Evolutionary conservation across 1,139 yeast genomes (phyloP).

Genomic region (Nakaseomyces nivariensis): DNA sequence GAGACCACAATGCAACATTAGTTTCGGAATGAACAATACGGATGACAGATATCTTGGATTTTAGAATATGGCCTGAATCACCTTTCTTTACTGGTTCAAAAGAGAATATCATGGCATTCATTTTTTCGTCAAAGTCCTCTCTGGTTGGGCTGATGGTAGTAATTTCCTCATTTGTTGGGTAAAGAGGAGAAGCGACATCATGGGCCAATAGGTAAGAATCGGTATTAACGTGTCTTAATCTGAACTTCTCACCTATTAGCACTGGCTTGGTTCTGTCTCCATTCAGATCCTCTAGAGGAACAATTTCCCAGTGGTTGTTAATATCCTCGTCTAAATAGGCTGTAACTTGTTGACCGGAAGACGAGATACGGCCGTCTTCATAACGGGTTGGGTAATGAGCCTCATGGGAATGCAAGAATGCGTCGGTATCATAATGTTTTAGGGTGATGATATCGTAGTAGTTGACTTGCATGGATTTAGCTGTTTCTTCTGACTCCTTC

Average conservation of each 20-base stretch:
- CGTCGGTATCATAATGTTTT: constrained; percentile 65
- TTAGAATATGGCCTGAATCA: constrained; percentile 41
- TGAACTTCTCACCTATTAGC: constrained; percentile 53
- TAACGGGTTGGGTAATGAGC: constrained; percentile 77
- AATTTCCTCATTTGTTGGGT: constrained; percentile 85
- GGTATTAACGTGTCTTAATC: constrained; percentile 76
- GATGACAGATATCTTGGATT: constrained; percentile 60
- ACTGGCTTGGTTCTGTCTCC: constrained; percentile 40
- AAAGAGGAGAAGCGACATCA: constrained; percentile 95
- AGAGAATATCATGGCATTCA: constrained; percentile 70
- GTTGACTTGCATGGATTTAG: constrained; percentile 59
- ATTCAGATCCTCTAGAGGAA: constrained; percentile 49
- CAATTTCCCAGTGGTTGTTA: constrained; percentile 79
- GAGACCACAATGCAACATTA: constrained; percentile 92
- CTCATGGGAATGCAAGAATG: constrained; percentile 72
- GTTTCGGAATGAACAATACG: constrained; percentile 76
- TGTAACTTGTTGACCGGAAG: constrained; percentile 92
- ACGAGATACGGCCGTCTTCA: constrained; percentile 92
- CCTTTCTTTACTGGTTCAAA: constrained; percentile 53
- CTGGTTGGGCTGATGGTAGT: constrained; percentile 56
- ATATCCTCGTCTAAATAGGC: constrained; percentile 49
- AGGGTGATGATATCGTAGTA: constrained; percentile 70
- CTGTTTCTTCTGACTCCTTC: constrained; percentile 70
- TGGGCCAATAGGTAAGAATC: constrained; percentile 75
- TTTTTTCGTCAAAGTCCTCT: constrained; percentile 44